These are phyloP conservation scores for Nephromyces sp. DNA, from an alignment of 169 alveolate species.

Conservation along the genomic window DNA sequence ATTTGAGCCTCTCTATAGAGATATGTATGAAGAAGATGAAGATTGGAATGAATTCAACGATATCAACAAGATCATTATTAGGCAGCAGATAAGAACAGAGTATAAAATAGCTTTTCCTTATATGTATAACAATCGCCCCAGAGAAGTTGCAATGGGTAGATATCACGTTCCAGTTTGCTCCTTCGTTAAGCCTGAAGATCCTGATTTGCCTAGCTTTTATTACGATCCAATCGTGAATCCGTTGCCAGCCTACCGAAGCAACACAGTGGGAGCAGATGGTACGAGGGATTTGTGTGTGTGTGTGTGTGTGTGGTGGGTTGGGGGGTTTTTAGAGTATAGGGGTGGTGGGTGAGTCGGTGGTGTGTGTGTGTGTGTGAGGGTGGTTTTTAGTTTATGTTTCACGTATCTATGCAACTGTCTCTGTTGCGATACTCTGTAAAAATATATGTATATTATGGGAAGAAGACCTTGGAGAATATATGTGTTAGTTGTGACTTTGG, in stretches of 20 bases:
- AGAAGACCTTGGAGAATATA: too few relatives aligned
- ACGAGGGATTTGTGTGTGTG: too few relatives aligned
- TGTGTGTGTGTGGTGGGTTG: too few relatives aligned
- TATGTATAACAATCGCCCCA: constrained; percentile 80
- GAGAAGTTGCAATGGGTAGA: constrained; percentile 72
- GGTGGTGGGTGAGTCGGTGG: too few relatives aligned
- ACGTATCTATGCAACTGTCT: too few relatives aligned
- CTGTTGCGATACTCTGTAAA: too few relatives aligned
- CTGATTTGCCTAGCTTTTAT: constrained; percentile 85
- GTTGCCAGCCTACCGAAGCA: constrained; percentile 84
- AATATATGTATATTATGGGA: too few relatives aligned
- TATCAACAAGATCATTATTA: constrained; percentile 89
- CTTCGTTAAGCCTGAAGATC: constrained; percentile 83
- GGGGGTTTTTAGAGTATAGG: background rate
- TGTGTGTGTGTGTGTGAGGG: too few relatives aligned
- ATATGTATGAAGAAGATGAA: constrained; percentile 94
- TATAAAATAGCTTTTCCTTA: constrained; percentile 98
- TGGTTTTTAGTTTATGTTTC: too few relatives aligned
- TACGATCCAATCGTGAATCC: constrained; percentile 95
- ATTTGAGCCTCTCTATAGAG: constrained; percentile 97
- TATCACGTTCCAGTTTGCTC: constrained; percentile 69
- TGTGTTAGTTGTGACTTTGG: too few relatives aligned
- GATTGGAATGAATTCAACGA: constrained; percentile 99
- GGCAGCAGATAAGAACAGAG: constrained; percentile 90
- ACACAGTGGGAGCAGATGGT: constrained; percentile 48